Conservation (phyloP, 2,329 filamentous ascomycete genomes). For the Claviceps capensis region DNA sequence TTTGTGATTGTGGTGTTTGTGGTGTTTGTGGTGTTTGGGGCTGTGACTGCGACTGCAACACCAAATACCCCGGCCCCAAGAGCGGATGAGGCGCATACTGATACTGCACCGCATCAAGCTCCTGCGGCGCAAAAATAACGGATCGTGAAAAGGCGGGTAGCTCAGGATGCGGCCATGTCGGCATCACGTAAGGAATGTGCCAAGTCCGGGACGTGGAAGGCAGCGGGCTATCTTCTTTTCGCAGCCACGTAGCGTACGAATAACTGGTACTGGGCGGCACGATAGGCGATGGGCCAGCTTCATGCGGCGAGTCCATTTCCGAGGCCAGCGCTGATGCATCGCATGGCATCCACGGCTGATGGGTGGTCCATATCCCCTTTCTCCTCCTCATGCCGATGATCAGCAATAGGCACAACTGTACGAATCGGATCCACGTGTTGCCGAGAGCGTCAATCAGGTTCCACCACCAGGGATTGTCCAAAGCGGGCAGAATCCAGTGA, state of each 20-base stretch:
- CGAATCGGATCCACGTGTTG: conserved; percentile 6
- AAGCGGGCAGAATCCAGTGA: conserved; percentile 3
- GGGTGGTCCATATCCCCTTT: conserved; percentile 6
- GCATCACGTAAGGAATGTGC: not conserved
- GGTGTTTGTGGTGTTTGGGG: not conserved
- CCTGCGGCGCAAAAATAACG: not conserved
- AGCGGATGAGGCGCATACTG: conserved; percentile 5
- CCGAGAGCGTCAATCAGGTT: conserved; percentile 4
- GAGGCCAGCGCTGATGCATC: not conserved
- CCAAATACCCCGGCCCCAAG: conserved; percentile 6
- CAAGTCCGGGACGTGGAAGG: not conserved
- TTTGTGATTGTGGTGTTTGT: not conserved
- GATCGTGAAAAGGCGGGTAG: not conserved
- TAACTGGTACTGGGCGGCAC: conserved; percentile 3
- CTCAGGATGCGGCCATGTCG: conserved; percentile 3
- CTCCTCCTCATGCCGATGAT: conserved; percentile 5
- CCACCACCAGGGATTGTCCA: conserved; percentile 5
- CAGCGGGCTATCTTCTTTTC: not conserved
- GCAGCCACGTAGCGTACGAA: not conserved
- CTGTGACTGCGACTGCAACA: conserved; percentile 3
- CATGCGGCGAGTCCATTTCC: conserved; percentile 3
- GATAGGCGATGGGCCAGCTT: conserved; percentile 1
- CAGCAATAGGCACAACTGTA: conserved; percentile 2
- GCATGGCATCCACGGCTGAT: conserved; percentile 2
- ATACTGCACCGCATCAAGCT: conserved; percentile 5